Evolutionary conservation across 768 basidiomycete species (phyloP), one percentile per base, ranked within the genome.

Genomic region (Lactarius tabidus): DNA sequence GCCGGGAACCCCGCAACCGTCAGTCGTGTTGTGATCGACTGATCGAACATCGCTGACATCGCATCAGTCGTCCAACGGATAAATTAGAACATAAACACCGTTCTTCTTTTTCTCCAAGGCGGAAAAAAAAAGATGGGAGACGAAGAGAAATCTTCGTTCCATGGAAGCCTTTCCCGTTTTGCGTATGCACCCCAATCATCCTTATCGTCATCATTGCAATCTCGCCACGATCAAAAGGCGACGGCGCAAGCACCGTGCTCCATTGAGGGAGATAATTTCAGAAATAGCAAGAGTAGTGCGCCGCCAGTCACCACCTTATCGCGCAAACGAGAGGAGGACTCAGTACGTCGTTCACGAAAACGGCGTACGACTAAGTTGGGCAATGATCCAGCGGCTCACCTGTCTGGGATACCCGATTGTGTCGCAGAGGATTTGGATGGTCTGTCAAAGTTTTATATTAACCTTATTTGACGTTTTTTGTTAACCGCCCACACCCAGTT

Each of bases 361-460:
- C 53, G 35, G 9, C 56, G 53, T 56, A n/a, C n/a, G n/a, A n/a
- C n/a, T n/a, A 69, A 68, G 35, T 80, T 78, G 59, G 76, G 78
- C 15, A 82, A 81, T 68, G 82, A n/a, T n/a, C n/a, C 84, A 10
- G 75, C 76, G 3, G 76, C 81, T 0, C 82, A 87, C 73, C 75
- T 88, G 15, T 75, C 77, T 23, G 73, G 71, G 15, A 69, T 90
- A 14, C 77, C 77, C 2, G 89, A 91, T 72, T 75, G 82, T 70
- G 70, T 91, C 17, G 72, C 74, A 23, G 70, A 76, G 35, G 80
- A 77, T 28, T 79, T 91, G 2, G 86, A 90, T 60, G 79, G 90
- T 90, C 78, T 69, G 23, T 55, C n/a, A 29, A n/a, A 9, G n/a
- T n/a, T 43, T 45, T 51, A 23, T 70, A 51, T 60, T 41, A 45